These are phyloP conservation scores for Cubamyces lactineus DNA, from an alignment of 768 basidiomycete genomes.

Conservation along the genomic window DNA sequence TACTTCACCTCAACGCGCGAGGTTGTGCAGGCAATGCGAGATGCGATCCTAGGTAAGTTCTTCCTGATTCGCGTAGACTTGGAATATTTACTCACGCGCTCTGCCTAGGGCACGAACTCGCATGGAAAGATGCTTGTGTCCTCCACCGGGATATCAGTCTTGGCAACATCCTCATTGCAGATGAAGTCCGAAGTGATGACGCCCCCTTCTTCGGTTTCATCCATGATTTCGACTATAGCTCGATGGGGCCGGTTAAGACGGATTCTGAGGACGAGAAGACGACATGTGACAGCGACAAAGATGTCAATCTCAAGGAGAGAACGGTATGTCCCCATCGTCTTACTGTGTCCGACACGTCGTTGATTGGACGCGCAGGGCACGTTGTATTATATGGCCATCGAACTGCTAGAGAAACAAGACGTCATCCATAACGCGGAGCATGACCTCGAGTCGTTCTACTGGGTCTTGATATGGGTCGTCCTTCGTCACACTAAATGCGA, in stretches of 20 bases:
- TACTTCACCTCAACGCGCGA: slow-evolving; percentile 3
- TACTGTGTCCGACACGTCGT: not conserved
- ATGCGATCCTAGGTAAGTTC: slow-evolving; percentile 8
- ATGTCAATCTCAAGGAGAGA: not conserved
- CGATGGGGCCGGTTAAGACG: not conserved
- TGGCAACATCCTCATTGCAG: slow-evolving; percentile 19
- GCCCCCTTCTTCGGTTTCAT: slow-evolving; percentile 12
- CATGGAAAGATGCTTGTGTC: slow-evolving; percentile 13
- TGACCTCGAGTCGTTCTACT: slow-evolving; percentile 23
- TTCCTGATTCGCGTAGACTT: not conserved
- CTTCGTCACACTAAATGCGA: slow-evolving; percentile 6
- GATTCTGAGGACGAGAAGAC: not conserved
- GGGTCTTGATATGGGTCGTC: slow-evolving; percentile 16
- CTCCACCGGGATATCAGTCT: slow-evolving; percentile 25
- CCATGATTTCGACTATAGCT: slow-evolving; percentile 24
- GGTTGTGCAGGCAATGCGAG: slow-evolving; percentile 1
- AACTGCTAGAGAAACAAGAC: not conserved
- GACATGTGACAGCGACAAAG: not conserved
- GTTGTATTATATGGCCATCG: slow-evolving; percentile 8
- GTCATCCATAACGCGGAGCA: not conserved
- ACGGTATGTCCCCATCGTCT: not conserved
- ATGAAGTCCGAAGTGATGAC: not conserved
- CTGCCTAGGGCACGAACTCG: slow-evolving; percentile 8
- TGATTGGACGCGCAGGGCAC: not conserved
- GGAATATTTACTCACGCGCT: not conserved